Conservation (phyloP, 495 filamentous ascomycete species). For the Emericellopsis terricola region DNA sequence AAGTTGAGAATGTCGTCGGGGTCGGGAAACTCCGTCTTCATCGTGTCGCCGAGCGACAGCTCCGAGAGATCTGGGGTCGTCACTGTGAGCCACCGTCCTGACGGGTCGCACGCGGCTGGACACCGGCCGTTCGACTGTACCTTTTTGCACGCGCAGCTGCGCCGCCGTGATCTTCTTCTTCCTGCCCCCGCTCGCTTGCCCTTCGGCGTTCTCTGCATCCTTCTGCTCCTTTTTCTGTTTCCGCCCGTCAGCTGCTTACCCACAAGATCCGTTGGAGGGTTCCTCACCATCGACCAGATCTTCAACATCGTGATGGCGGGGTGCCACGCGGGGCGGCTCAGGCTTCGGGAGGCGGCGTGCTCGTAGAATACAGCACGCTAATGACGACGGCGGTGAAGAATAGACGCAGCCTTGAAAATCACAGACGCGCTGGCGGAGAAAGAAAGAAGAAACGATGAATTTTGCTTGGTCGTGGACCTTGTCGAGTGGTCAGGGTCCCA, state of each 20-base stretch:
- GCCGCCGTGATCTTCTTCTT: conserved; percentile 98
- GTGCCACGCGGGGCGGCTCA: not conserved
- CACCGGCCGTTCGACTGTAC: too few relatives aligned
- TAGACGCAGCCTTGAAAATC: not conserved
- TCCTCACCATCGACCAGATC: conserved; percentile 93
- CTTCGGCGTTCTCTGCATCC: conserved; percentile 72
- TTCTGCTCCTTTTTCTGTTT: conserved; percentile 92
- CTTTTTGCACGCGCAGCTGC: conserved; percentile 90
- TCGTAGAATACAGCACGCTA: too few relatives aligned
- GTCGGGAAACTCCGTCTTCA: conserved; percentile 85
- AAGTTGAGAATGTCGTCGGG: conserved; percentile 96
- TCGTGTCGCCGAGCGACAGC: conserved; percentile 73
- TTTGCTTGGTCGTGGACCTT: too few relatives aligned
- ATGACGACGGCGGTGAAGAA: too few relatives aligned
- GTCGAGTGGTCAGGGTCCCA: too few relatives aligned
- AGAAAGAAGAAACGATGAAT: too few relatives aligned
- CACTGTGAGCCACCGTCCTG: not conserved
- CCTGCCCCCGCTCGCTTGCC: conserved; percentile 44
- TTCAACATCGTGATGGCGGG: conserved; percentile 65
- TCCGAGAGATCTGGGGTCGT: conserved; percentile 65
- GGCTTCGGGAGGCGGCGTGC: too few relatives aligned
- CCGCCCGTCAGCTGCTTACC: not conserved
- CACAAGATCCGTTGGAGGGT: too few relatives aligned
- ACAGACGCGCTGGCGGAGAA: not conserved
- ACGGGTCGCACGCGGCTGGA: too few relatives aligned